These are phyloP conservation scores for Phoenix dactylifera DNA, from an alignment of 176 grass and related monocot species.

Conservation along the genomic window DNA sequence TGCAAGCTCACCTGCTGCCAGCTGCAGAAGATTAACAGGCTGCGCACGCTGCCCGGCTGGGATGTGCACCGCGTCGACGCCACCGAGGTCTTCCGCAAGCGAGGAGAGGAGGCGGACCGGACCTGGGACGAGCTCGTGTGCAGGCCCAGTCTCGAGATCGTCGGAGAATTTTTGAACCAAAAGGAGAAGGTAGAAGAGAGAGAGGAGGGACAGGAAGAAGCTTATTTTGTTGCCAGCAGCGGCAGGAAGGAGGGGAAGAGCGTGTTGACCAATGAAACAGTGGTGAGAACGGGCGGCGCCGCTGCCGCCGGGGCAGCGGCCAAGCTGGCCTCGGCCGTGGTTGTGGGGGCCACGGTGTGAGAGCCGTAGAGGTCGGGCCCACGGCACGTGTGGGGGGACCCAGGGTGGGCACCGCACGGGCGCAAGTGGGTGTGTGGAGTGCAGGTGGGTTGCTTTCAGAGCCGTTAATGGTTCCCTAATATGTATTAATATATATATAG, in stretches of 20 bases:
- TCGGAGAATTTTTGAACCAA: slow-evolving; percentile 27
- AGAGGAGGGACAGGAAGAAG: not conserved
- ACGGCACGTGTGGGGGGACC: not conserved
- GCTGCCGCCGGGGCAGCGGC: not conserved
- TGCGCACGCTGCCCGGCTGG: slow-evolving; percentile 24
- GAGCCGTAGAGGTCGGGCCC: not conserved
- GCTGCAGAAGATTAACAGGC: slow-evolving; percentile 31
- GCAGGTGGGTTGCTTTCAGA: not conserved
- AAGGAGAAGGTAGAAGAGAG: not conserved
- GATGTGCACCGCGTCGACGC: slow-evolving; percentile 29
- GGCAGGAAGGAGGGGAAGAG: not conserved
- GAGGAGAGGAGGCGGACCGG: not conserved
- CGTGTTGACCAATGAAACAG: not conserved
- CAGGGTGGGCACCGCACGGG: not conserved
- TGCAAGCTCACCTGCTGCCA: slow-evolving; percentile 33
- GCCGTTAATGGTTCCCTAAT: too few species aligned
- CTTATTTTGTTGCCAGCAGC: not conserved
- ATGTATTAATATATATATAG: too few species aligned
- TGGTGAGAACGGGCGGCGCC: not conserved
- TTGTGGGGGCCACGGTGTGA: not conserved
- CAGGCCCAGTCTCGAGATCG: slow-evolving; percentile 22
- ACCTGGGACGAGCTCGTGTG: slow-evolving; percentile 37
- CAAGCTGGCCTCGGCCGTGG: not conserved
- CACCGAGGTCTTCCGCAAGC: slow-evolving; percentile 26
- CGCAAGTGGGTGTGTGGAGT: not conserved